Base-by-base conservation (phyloP, 2,329 filamentous ascomycete species). In the Colletotrichum tofieldiae region DNA sequence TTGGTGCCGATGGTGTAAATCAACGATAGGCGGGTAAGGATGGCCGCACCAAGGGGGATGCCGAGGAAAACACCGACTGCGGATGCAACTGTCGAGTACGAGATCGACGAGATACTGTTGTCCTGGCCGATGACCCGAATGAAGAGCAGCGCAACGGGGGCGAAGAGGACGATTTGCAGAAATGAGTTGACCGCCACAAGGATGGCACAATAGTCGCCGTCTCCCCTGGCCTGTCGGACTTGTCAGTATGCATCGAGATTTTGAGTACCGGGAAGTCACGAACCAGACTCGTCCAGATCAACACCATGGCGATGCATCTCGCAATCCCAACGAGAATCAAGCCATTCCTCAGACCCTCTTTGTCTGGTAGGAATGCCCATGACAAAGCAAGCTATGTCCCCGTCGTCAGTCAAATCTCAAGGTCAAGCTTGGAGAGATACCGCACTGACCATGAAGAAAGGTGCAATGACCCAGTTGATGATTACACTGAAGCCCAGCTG, bases 51-150 rank as follows among this genome's bases (percentile, higher is more conserved):
- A 0, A 98, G 87, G 0, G 95, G 95, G 26, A 98, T 95, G 0
- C 93, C 94, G 1, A 98, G 86, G 78, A 97, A 98, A 1, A 94
- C 93, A 0, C 89, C 94, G 0, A 98, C 94, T 71, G 93, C 95
- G 56, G 90, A 92, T 14, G 95, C 94, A 1, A 95, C 93, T 0
- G 88, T 86, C 0, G 86, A 81, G 81, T 96, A 97, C 0, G 87
- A 85, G 11, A 88, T 76, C 35, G 80, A 77, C 0, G 78, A 75
- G 1, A 75, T 58, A 0, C 85, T 82, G 6, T 83, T 77, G 20
- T 82, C 80, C 23, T 83, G 81, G 75, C 91, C 88, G 76, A 97
- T 92, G 58, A 96, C 82, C 49, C 88, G 85, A 77, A 97, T 90
- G 82, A 93, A 94, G 72, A 93, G 85, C 39, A 94, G 82, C 3